Base-by-base conservation (phyloP, 192 early-diverging fungal species). In the Mortierella alpina region DNA sequence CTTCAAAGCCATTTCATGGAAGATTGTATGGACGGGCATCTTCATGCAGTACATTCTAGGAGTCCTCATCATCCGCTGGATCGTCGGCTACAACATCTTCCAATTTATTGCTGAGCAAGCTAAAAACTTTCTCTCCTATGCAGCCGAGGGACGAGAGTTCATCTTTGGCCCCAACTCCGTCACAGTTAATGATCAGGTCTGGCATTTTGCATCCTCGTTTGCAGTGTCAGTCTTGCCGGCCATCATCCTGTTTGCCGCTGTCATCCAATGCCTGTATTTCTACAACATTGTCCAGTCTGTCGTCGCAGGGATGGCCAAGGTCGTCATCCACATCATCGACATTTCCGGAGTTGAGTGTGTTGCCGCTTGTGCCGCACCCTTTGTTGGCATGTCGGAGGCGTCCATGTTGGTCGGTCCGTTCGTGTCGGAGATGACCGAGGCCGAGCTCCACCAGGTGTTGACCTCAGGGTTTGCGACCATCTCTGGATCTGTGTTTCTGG, bases 381-480 rank as follows among this genome's bases (percentile, higher is more conserved):
- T 97, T 68, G 79, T 96, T 57, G 96, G 96, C 11, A 90, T 93
- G 85, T 85, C 88, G 63, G 96, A 97, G 78, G 92, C 91, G 57
- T 93, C 90, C 13, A 82, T 97, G 59, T 83, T 97, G 64, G 90
- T 96, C 55, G 88, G 88, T 62, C 93, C 94, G 48, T 96, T 94
- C 69, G 70, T 97, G 17, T 87, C 91, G 50, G 91, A 91, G 79
- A 92, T 96, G 93, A 97, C 96, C 17, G 84, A 77, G 5, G 91
- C 95, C 4, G 96, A 97, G 84, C 73, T 97, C 61, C 95, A 96
- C 84, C 89, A 94, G 44, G 88, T 92, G 83, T 93, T 97, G 95
- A 91, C 90, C 18, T 94, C 93, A 57, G 96, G 96, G 68, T 97
- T 97, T 82, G 91, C 96, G 22, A 97, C 96, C 64, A 92, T 97